Conservation (phyloP, 1,139 yeast genomes). For the Neolecta irregularis region DNA sequence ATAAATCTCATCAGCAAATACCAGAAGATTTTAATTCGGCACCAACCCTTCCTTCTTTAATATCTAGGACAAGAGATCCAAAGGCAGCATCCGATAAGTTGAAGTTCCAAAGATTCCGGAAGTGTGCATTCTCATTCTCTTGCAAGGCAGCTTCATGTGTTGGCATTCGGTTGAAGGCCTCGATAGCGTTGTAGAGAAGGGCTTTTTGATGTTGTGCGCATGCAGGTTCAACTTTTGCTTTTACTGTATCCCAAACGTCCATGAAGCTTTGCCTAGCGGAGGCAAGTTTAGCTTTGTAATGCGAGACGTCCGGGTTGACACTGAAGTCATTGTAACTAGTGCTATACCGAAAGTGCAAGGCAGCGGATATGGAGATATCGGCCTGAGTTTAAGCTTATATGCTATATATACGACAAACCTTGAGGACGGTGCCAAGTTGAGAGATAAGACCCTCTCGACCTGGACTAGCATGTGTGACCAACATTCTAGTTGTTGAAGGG, state of each 20-base stretch:
- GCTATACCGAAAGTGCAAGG: slow-evolving; percentile 57
- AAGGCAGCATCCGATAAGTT: slow-evolving; percentile 48
- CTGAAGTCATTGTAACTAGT: slow-evolving; percentile 58
- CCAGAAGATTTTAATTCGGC: slow-evolving; percentile 31
- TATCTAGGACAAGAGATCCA: slow-evolving; percentile 30
- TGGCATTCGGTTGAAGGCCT: slow-evolving; percentile 31
- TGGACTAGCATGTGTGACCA: slow-evolving; percentile 55
- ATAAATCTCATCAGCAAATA: too few relatives aligned
- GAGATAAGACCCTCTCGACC: slow-evolving; percentile 51
- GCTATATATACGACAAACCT: too few relatives aligned
- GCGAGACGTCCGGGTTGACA: slow-evolving; percentile 46
- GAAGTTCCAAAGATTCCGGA: slow-evolving; percentile 64
- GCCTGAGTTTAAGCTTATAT: too few relatives aligned
- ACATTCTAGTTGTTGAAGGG: slow-evolving; percentile 38
- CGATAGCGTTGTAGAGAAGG: slow-evolving; percentile 38
- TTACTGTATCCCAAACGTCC: slow-evolving; percentile 49
- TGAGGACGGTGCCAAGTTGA: slow-evolving; percentile 49
- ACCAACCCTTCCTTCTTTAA: slow-evolving; percentile 30
- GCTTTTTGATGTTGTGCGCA: slow-evolving; percentile 25
- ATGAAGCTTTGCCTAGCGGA: slow-evolving; percentile 47
- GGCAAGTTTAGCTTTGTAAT: slow-evolving; percentile 46
- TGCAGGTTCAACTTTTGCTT: slow-evolving; percentile 34
- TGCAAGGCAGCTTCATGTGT: slow-evolving; percentile 21
- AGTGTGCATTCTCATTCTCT: slow-evolving; percentile 30
- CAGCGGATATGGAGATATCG: slow-evolving; percentile 58